Evolutionary conservation across 2,329 filamentous ascomycete species (phyloP), one percentile per base, ranked within the genome.

Genomic region (Leptodontidium sp.): DNA sequence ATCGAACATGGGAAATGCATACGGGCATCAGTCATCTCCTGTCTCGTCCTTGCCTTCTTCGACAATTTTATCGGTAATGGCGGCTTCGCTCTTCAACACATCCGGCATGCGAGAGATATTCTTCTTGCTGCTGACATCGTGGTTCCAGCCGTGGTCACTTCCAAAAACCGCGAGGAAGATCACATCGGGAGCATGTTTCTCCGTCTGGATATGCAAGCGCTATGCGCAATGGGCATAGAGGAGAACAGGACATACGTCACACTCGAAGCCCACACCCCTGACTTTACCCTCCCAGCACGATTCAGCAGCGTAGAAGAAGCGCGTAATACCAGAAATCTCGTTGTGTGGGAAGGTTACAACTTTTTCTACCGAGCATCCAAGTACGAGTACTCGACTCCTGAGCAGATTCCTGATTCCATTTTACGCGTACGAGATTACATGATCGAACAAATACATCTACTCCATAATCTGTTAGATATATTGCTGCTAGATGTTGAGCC

Each of bases 171-270:
- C 26, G 49, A 63, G 11, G 86, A 88, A 70, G 83, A 87, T 62
- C 86, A 88, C 71, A 81, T 90, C n/a, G 81, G 86, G 9, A 84
- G 85, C 61, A 87, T 89, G 81, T 89, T 90, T 72, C 88, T 85
- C 1, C 83, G 87, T 4, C 80, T 90, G 1, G 87, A 87, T 6
- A 87, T 89, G 52, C 87, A 74, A 61, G 70, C 70, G 6, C 52
- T 73, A 9, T 68, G 50, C 15, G 58, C 68, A 15, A 71, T 70
- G 49, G 72, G 74, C 11, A 63, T 69, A 45, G 65, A 89, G 75
- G 87, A 87, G 55, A 89, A 89, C 73, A 88, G 87, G 0, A 89
- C 89, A 71, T 87, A 89, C 73, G 85, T 89, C 15, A 61, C 21
- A 4, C 29, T 89, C 72, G 86, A 89, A 73, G 88, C 88, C 66